Conservation (phyloP, 1,139 yeast species). For the Arxiozyma telluris region DNA sequence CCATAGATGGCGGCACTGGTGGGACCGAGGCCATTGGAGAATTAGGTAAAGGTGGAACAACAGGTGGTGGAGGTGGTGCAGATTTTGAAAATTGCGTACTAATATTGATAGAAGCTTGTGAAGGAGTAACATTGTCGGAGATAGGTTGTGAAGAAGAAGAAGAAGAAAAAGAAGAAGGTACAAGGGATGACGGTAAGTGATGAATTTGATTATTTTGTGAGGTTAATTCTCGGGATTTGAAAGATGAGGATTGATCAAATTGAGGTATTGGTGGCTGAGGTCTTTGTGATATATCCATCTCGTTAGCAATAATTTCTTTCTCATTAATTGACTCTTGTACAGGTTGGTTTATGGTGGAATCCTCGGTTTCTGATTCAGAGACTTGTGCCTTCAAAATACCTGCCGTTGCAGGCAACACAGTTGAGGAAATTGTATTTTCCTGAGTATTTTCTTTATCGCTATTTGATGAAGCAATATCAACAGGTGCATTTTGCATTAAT, state of each 20-base stretch:
- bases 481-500: background rate
- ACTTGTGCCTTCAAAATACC: background rate
- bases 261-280: constrained; percentile 15
- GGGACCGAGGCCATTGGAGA: background rate
- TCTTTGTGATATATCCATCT: constrained; percentile 8
- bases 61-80: constrained; percentile 14
- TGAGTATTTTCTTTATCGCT: background rate
- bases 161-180: constrained; percentile 11
- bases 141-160: background rate
- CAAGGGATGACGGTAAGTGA: constrained; percentile 1
- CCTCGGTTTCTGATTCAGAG: background rate
- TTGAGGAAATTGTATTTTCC: background rate
- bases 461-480: no score
- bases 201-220: background rate
- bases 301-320: background rate
- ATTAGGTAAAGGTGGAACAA: background rate
- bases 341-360: background rate
- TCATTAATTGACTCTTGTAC: background rate
- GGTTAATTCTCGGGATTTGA: background rate
- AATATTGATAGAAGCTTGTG: background rate
- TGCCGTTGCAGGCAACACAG: background rate
- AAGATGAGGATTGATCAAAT: background rate
- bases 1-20: constrained; percentile 1
- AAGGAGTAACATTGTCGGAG: background rate
- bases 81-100: background rate